phyloP scores from a whole-genome alignment of 768 basidiomycete genomes.

The Cystofilobasidium bisporidii region DNA sequence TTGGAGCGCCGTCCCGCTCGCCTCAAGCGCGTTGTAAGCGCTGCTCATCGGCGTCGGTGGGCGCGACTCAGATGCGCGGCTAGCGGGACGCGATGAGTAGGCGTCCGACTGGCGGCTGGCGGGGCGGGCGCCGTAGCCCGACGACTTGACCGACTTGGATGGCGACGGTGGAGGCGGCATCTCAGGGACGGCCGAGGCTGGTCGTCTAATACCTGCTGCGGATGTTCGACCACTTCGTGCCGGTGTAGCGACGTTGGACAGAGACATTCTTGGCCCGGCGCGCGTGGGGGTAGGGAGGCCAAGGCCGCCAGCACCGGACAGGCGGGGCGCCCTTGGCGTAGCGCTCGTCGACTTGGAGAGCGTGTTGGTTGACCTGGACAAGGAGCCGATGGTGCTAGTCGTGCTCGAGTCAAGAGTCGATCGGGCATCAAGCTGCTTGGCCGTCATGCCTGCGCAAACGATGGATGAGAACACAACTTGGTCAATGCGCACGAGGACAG shows the following conservation, averaged over 20 bases:
- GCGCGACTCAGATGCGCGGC: conserved; percentile 7
- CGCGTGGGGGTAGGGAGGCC: not conserved
- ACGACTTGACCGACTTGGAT: conserved; percentile 4
- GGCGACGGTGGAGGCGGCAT: conserved; percentile 26
- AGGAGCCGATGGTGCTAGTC: not conserved
- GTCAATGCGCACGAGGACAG: not conserved
- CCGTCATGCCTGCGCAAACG: conserved; percentile 61
- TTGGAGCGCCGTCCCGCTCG: conserved; percentile 44
- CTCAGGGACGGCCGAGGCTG: conserved; percentile 2
- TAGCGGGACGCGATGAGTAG: not conserved
- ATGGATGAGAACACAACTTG: too few relatives aligned
- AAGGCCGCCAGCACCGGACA: not conserved
- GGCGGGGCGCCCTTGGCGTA: conserved; percentile 10
- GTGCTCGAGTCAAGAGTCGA: conserved; percentile 34
- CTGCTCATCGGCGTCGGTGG: conserved; percentile 26
- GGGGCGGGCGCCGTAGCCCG: not conserved
- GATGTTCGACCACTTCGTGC: conserved; percentile 12
- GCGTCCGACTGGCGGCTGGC: conserved; percentile 20
- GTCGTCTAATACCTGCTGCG: conserved; percentile 7
- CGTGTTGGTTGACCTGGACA: not conserved
- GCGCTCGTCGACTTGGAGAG: conserved; percentile 7
- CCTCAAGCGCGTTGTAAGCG: conserved; percentile 27
- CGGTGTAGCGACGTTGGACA: not conserved
- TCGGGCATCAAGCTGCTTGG: conserved; percentile 62
- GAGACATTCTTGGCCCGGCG: not conserved